These are phyloP conservation scores for Pseudocercospora fijiensis DNA, from an alignment of 2,329 filamentous ascomycete species.

Conservation along the genomic window DNA sequence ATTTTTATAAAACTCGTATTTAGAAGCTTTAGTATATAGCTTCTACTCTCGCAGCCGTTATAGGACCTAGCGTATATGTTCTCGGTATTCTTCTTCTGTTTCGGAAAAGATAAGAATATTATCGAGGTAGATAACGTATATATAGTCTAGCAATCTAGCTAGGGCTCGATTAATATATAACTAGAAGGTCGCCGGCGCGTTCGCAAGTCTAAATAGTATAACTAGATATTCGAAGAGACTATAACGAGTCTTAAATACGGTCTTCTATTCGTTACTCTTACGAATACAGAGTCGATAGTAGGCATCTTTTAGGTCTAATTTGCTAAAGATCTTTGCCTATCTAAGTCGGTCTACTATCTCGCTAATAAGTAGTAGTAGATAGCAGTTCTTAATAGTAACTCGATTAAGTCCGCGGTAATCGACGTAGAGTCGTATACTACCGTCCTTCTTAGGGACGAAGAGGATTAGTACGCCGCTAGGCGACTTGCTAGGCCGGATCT, in stretches of 20 bases:
- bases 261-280: background rate
- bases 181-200: background rate
- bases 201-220: background rate
- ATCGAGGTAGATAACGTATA: background rate
- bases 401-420: too few relatives aligned
- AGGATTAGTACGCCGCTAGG: too few relatives aligned
- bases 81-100: too few relatives aligned
- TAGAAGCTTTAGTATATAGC: conserved; percentile 21
- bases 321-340: too few relatives aligned
- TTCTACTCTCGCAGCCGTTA: conserved; percentile 3
- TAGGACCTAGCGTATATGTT: conserved; percentile 11
- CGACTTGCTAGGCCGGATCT: too few relatives aligned
- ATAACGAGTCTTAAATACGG: background rate
- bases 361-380: background rate
- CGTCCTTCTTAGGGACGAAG: too few relatives aligned
- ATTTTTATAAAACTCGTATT: conserved; percentile 24
- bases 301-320: background rate
- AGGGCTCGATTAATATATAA: background rate
- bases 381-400: background rate
- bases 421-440: too few relatives aligned
- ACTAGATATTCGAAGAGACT: background rate
- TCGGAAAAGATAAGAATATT: too few relatives aligned
- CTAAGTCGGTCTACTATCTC: too few relatives aligned
- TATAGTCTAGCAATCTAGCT: background rate
- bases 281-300: background rate